These are phyloP conservation scores for Verbena officinalis DNA, from an alignment of 257 asterid species.

Conservation along the genomic window DNA sequence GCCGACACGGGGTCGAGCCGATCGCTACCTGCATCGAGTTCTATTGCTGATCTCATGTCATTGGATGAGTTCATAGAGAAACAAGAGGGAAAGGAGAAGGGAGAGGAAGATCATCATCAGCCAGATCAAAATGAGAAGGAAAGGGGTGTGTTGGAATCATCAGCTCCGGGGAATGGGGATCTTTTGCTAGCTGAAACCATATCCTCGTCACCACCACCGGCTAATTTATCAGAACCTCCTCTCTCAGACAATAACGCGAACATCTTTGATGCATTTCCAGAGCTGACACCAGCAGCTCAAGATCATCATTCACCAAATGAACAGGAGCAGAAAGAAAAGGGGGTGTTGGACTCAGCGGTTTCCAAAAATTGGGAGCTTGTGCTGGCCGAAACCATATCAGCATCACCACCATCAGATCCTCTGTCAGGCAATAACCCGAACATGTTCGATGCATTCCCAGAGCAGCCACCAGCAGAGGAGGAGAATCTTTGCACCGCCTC, in stretches of 20 bases:
- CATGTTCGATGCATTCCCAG: conserved; percentile 37
- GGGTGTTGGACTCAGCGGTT: conserved; percentile 5
- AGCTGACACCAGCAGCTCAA: conserved; percentile 5
- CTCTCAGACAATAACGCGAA: conserved; percentile 29
- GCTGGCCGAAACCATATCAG: conserved; percentile 42
- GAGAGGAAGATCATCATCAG: conserved; percentile 15
- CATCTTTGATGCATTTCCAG: conserved; percentile 38
- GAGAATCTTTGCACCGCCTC: conserved; percentile 15
- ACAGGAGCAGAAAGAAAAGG: conserved; percentile 19
- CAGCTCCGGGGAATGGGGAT: conserved; percentile 51
- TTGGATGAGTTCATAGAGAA: conserved; percentile 43
- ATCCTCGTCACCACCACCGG: conserved; percentile 18
- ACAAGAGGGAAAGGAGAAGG: conserved; percentile 26
- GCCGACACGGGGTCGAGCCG: conserved; percentile 59
- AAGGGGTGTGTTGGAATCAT: conserved; percentile 7
- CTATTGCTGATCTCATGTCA: conserved; percentile 60
- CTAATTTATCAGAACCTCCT: conserved; percentile 13
- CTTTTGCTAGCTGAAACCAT: conserved; percentile 44
- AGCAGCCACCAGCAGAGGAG: conserved; percentile 11
- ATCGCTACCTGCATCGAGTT: conserved; percentile 58
- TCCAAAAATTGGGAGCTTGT: conserved; percentile 55
- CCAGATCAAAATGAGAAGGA: conserved; percentile 14
- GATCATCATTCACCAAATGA: conserved; percentile 14
- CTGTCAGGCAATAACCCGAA: conserved; percentile 30
- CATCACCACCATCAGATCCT: conserved; percentile 15